phyloP scores from a whole-genome alignment of 1,284 basidiomycete species.

The Cryptococcus sp. region DNA sequence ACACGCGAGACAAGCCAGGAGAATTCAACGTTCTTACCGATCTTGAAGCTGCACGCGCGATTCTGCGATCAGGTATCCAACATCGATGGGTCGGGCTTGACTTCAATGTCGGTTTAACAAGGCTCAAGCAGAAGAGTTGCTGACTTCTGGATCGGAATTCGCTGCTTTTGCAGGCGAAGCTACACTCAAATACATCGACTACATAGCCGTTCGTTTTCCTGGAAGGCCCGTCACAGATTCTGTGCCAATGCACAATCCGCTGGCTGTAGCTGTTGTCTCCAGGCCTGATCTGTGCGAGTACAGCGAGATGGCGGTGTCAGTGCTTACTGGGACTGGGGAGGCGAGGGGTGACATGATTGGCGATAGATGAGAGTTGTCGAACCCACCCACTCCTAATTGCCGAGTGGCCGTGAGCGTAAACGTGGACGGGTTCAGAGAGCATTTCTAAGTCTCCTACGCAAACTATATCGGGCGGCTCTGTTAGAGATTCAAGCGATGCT shows the following conservation, averaged over 20 bases:
- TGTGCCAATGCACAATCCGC: constrained; percentile 20
- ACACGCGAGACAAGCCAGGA: no score
- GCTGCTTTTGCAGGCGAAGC: constrained; percentile 8
- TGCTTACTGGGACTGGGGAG: constrained; percentile 17
- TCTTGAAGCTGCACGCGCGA: constrained; percentile 18
- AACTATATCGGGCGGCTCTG: background rate
- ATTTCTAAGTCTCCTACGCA: constrained; percentile 13
- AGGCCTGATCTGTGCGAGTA: constrained; percentile 7
- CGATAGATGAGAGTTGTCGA: constrained; percentile 1
- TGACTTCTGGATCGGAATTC: constrained; percentile 18
- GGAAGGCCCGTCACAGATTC: constrained; percentile 1
- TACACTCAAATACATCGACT: constrained; percentile 12
- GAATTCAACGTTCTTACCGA: no score
- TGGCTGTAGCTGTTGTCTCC: constrained; percentile 17
- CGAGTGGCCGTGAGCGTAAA: constrained; percentile 17
- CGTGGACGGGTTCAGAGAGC: constrained; percentile 15
- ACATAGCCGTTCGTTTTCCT: constrained; percentile 16
- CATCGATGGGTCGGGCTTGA: constrained; percentile 23
- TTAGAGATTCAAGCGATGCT: no score
- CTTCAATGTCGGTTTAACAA: constrained; percentile 8
- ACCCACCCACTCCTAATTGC: constrained; percentile 9
- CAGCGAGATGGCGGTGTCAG: constrained; percentile 13
- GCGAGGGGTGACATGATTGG: background rate
- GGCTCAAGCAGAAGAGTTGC: background rate
- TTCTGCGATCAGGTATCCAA: constrained; percentile 10